These are phyloP conservation scores for Microstegium vimineum DNA, from an alignment of 176 grass and related monocot genomes.

Conservation along the genomic window DNA sequence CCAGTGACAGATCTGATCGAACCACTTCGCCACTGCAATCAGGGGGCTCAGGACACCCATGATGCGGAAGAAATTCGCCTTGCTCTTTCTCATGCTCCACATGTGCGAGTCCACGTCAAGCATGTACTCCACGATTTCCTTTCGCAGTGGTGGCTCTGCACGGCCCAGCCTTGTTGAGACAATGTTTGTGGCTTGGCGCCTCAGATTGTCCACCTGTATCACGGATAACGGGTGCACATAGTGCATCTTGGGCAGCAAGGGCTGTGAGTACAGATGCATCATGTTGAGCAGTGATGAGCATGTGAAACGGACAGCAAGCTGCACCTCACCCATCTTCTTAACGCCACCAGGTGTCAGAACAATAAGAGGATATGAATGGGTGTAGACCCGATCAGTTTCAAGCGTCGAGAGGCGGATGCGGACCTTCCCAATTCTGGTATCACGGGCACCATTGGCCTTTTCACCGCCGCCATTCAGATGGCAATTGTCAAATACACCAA, in stretches of 20 bases:
- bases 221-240: constrained; percentile 51
- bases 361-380: constrained; percentile 68
- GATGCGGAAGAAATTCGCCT: constrained; percentile 67
- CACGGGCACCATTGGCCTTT: constrained; percentile 54
- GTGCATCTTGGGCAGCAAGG: constrained; percentile 75
- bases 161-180: constrained; percentile 65
- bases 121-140: constrained; percentile 78
- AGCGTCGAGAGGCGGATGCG: constrained; percentile 65
- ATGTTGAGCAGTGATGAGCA: constrained; percentile 64
- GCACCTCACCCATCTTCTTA: constrained; percentile 72
- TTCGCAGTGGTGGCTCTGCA: constrained; percentile 56
- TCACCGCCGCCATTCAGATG: constrained; percentile 61
- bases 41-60: constrained; percentile 52
- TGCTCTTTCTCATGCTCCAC: constrained; percentile 84
- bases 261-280: constrained; percentile 59
- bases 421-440: constrained; percentile 68
- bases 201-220: constrained; percentile 56
- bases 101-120: constrained; percentile 71
- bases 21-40: constrained; percentile 51
- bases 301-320: constrained; percentile 66
- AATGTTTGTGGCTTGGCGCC: constrained; percentile 57
- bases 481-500: constrained; percentile 73
- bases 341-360: constrained; percentile 53
- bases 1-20: constrained; percentile 66
- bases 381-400: constrained; percentile 66